phyloP scores from a whole-genome alignment of 2,329 filamentous ascomycete genomes.

The Trichoderma hamatum region DNA sequence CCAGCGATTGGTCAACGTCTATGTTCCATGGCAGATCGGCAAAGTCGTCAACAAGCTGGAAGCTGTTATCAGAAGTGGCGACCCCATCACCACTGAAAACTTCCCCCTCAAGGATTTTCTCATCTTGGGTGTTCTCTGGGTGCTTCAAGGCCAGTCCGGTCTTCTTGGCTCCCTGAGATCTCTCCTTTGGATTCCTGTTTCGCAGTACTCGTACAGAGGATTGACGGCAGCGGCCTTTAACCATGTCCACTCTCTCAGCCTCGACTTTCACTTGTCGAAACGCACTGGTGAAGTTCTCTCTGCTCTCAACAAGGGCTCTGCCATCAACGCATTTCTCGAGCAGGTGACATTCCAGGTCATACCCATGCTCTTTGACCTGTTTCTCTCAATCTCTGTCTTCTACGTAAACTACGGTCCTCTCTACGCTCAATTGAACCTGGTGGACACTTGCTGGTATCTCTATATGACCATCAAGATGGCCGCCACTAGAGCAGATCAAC shows the following conservation, averaged over 20 bases:
- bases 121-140: conserved; percentile 67
- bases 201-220: conserved; percentile 94
- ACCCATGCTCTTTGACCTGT: conserved; percentile 90
- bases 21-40: conserved; percentile 82
- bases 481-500: conserved; percentile 85
- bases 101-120: conserved; percentile 44
- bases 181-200: conserved; percentile 92
- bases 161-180: conserved; percentile 81
- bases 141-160: conserved; percentile 87
- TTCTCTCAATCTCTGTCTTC: conserved; percentile 78
- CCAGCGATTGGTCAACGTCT: conserved; percentile 82
- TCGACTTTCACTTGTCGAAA: conserved; percentile 96
- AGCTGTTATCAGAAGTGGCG: conserved; percentile 47
- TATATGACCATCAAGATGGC: conserved; percentile 97
- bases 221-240: conserved; percentile 95
- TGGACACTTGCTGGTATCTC: conserved; percentile 94
- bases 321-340: conserved; percentile 95
- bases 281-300: conserved; percentile 95
- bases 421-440: conserved; percentile 84
- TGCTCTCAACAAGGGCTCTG: conserved; percentile 91
- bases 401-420: conserved; percentile 65
- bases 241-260: conserved; percentile 90
- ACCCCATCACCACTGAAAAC: conserved; percentile 39
- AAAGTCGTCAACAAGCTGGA: conserved; percentile 76
- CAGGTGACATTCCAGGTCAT: conserved; percentile 95